Evolutionary conservation across 768 basidiomycete genomes (phyloP), one percentile per base, ranked within the genome.

Genomic region (Sarcodon aspratus): DNA sequence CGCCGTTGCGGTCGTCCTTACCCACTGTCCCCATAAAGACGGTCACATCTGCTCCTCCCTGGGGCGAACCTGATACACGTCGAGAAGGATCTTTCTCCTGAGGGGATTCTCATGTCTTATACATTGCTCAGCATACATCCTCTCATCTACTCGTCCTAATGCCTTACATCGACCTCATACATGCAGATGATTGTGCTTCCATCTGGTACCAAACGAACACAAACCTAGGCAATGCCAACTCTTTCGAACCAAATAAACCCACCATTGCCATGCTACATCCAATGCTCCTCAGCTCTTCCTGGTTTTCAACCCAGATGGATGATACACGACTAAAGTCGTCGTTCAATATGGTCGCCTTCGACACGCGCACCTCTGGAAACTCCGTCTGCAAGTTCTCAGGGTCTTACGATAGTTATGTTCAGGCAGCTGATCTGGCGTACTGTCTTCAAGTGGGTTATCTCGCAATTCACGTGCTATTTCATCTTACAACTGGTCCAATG

Each of bases 311-410:
- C 32, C 84, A 87, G 47, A 73, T 85, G 44, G 77, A 77, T 27
- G 85, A 89, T 61, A 74, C 74, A 0, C 72, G 85, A 38, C 64
- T 90, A 21, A 62, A 70, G 52, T 59, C 63, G 0, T 62, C 67
- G 37, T 87, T 73, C 63, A 89, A 89, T 59, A 60, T 89, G 32
- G 79, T 89, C 53, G 82, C 82, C 6, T 82, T 88, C 59, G 86
- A 89, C 61, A 75, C 77, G 56, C 78, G 87, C 9, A 70, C 73
- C 9, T 69, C 70, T 27, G 86, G 86, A 11, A 72, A 68, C 60
- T 82, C 82, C 3, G 61, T 62, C 2, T 73, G 67, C 52, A 70
- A 76, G 47, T 74, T 73, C 3, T 77, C 65, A 45, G 75, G 72
- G 7, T 66, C 68, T 43, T 79, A 82, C 57, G 86, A 90, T 63